Evolutionary conservation across 805 yeast species (phyloP).

Genomic region (Saccharomyces eubayanus): DNA sequence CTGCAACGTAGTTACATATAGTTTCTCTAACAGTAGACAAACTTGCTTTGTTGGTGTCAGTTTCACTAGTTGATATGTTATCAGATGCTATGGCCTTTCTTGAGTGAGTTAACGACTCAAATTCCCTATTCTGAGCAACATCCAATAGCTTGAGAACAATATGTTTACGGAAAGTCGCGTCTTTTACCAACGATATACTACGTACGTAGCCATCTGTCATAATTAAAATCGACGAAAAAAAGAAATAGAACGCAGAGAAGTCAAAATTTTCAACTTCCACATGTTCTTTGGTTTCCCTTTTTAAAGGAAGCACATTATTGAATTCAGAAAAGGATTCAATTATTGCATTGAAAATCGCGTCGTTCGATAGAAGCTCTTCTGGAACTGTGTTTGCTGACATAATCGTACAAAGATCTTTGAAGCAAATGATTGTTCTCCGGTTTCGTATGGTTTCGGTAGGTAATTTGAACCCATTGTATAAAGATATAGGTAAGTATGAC

Average conservation of each 20-base stretch:
- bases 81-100: conserved; percentile 5
- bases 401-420: conserved; percentile 57
- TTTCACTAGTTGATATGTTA: background rate
- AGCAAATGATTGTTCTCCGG: conserved; percentile 24
- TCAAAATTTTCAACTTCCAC: conserved; percentile 87
- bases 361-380: conserved; percentile 27
- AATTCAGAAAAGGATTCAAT: conserved; percentile 23
- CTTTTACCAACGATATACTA: conserved; percentile 20
- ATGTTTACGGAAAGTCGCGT: conserved; percentile 12
- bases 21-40: conserved; percentile 14
- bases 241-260: conserved; percentile 38
- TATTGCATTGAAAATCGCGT: conserved; percentile 12
- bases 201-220: conserved; percentile 28
- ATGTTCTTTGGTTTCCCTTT: conserved; percentile 69
- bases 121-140: conserved; percentile 14
- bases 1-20: conserved; percentile 18
- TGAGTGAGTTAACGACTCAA: conserved; percentile 12
- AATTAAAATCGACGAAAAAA: conserved; percentile 25
- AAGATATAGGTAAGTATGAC: conserved; percentile 19
- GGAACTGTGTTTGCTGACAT: conserved; percentile 59
- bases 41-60: background rate
- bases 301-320: conserved; percentile 48
- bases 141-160: conserved; percentile 14
- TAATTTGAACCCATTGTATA: conserved; percentile 19
- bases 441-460: conserved; percentile 25